phyloP scores from a whole-genome alignment of 345 rosid species.

The Lumnitzera littorea region DNA sequence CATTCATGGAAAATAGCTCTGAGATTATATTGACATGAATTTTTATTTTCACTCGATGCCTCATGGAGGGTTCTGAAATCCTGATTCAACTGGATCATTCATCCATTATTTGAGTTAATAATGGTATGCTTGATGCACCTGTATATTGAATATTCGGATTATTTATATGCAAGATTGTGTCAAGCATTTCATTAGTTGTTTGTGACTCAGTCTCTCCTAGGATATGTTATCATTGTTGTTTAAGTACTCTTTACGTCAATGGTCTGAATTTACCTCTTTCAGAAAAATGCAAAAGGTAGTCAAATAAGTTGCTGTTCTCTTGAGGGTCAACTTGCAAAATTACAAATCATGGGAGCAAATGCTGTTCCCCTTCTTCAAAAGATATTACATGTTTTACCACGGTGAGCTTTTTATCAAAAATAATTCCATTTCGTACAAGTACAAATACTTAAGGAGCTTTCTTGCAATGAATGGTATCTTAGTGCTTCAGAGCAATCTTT shows the following conservation, averaged over 20 bases:
- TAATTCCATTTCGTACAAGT: conserved; percentile 1
- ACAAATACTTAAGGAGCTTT: neutral
- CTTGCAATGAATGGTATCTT: conserved; percentile 19
- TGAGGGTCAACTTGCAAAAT: conserved; percentile 73
- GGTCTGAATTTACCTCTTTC: conserved; percentile 15
- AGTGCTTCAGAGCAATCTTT: conserved; percentile 29
- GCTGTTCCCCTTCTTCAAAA: conserved; percentile 64
- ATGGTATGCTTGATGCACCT: no score
- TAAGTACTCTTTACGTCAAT: neutral
- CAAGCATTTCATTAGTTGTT: neutral
- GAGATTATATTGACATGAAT: no score
- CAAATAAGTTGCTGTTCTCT: conserved; percentile 50
- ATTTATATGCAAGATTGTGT: no score
- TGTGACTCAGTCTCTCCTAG: neutral
- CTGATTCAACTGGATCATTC: no score
- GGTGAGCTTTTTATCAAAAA: conserved; percentile 36
- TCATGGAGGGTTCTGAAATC: no score
- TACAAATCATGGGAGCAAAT: conserved; percentile 67
- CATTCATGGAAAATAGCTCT: no score
- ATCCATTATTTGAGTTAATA: no score
- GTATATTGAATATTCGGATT: no score
- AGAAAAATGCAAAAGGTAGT: conserved; percentile 47
- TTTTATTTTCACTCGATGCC: no score
- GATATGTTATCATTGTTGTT: neutral
- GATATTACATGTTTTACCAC: conserved; percentile 33